Base-by-base conservation (phyloP, 148 eudicot species). In the Salicornia ramosissima region DNA sequence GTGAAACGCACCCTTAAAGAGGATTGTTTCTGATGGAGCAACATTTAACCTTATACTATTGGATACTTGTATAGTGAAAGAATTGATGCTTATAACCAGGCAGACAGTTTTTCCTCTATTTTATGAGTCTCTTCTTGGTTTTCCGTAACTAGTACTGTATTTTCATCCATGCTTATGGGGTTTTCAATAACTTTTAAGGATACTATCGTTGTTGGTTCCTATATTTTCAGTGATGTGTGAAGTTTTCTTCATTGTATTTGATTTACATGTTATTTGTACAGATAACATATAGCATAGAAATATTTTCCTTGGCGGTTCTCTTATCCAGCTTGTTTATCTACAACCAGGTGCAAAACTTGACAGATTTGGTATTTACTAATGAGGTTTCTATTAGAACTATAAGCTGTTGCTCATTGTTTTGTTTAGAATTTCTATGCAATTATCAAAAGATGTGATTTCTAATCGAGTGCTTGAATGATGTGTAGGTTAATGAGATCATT, bases 21-120 rank as follows among this genome's bases (percentile, higher is more conserved):
- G 90, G 72, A 88, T 85, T 68, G 90, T 92, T 63, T 88, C 90
- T 78, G 98, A 88, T 78, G 98, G 97, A 80, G 85, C 98, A 45
- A 96, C 84, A 43, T 94, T 90, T 86, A 94, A 82, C 71, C 98
- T 94, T 67, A 79, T 94, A 71, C 85, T 94, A 6, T 72, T 94
- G 74, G 97, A 94, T n/a, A n/a, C n/a, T n/a, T n/a, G n/a, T n/a
- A n/a, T 71, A 88, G 88, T 51, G 98, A 94, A 83, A 97, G 98
- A 64, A 90, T 90, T 78, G 98, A 94, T 88, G 97, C 98, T 50
- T 94, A 94, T 67, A 97, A 94, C 82, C 98, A 94, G 82, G 90
- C 98, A 78, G 98, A 90, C 25, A 81, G 92, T 62, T 31, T 65
- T 67, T 62, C 25, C 21, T 67, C 71, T 59, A 12, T 69, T 11